Evolutionary conservation across 768 basidiomycete species (phyloP), one percentile per base, ranked within the genome.

Genomic region (Podaxis sp.): DNA sequence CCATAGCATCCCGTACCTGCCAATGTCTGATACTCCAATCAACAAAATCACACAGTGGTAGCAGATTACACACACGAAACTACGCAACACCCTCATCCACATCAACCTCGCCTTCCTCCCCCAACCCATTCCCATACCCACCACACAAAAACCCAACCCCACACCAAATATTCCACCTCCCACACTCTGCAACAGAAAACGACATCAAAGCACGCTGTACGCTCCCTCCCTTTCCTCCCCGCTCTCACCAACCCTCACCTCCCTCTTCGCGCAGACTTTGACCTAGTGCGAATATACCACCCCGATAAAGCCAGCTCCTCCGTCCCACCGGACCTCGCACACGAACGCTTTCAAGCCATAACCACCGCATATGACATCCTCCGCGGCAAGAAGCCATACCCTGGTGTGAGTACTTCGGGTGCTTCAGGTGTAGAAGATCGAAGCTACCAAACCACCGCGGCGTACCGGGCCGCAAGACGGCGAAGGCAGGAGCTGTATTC

Each of bases 211-310:
- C 79, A 27, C 77, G 86, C 67, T 88, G 86, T 85, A 67, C 64
- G 79, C 79, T 27, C 27, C 27, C 27, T 27, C 4, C 22, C 55
- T 13, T 59, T 47, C 33, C 8, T 9, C 9, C 27, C 29, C n/a
- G 7, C 22, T 22, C 27, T 29, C 46, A 46, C 60, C 11, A 19
- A 0, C 41, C 36, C 29, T 36, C 22, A 59, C 24, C 38, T 41
- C 9, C 17, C 37, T 53, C 49, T 54, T 53, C 57, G n/a, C 59
- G 7, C 66, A 93, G 90, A 92, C 72, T 90, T 85, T 68, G 90
- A 91, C 65, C 89, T 93, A 50, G 91, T 92, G 36, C 80, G 87
- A 43, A 79, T 90, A 61, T 90, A 92, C 72, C 90, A 93, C 71
- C 90, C 90, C 2, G 90, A 93, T 71, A 87, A 88, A 46, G 76